These are phyloP conservation scores for Exophiala mesophila DNA, from an alignment of 2,329 filamentous ascomycete genomes.

Conservation along the genomic window DNA sequence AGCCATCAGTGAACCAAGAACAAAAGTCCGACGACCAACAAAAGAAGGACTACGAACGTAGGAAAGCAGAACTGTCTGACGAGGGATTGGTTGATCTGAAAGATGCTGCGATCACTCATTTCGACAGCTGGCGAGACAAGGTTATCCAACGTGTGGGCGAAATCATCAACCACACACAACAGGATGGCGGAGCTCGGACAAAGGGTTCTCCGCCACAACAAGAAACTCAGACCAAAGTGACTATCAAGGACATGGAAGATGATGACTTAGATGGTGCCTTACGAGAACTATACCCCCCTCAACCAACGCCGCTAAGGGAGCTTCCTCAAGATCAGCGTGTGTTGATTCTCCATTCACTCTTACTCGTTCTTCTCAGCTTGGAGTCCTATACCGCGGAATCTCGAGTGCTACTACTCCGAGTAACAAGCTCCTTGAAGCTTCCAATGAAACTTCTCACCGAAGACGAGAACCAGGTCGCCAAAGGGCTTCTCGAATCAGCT, in stretches of 20 bases:
- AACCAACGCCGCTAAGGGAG: neutral
- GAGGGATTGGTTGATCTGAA: neutral
- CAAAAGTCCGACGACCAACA: neutral
- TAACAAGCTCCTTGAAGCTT: conserved; percentile 62
- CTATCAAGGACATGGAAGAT: neutral
- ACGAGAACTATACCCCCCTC: conserved; percentile 1
- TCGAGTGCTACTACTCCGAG: conserved; percentile 60
- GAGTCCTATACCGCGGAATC: conserved; percentile 67
- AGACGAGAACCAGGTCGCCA: conserved; percentile 67
- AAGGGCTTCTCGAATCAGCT: conserved; percentile 63
- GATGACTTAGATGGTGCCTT: neutral
- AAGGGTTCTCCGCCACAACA: neutral
- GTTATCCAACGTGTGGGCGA: conserved; percentile 2
- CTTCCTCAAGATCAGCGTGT: conserved; percentile 1
- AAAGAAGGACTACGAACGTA: neutral
- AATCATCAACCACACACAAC: conserved; percentile 1
- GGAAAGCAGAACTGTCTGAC: neutral
- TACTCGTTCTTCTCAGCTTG: conserved; percentile 64
- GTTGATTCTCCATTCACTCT: conserved; percentile 30
- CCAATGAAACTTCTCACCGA: conserved; percentile 55
- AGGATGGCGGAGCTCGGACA: neutral
- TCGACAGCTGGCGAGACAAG: conserved; percentile 1
- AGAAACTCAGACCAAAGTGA: neutral
- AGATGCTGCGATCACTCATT: conserved; percentile 3
- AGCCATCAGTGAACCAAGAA: neutral